phyloP scores from a whole-genome alignment of 2,329 filamentous ascomycete genomes.

The Colletotrichum sp. region DNA sequence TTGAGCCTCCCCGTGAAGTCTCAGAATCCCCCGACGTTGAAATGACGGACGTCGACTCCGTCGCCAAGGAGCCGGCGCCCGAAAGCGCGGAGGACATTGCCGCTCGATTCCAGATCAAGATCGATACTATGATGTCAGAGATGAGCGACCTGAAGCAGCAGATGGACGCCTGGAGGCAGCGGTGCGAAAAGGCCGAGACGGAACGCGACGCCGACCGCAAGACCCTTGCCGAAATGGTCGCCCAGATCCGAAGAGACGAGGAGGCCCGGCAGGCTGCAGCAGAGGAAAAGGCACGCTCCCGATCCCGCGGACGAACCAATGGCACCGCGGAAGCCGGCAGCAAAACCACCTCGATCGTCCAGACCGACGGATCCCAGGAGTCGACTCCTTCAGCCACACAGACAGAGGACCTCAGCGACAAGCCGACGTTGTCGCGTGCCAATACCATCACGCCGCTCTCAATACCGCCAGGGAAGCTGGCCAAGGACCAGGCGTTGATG shows the following conservation, averaged over 20 bases:
- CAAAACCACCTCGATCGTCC: neutral
- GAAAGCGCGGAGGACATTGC: constrained; percentile 41
- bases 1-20: constrained; percentile 47
- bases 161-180: constrained; percentile 76
- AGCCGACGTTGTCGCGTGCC: constrained; percentile 50
- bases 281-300: constrained; percentile 44
- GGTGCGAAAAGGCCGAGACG: constrained; percentile 81
- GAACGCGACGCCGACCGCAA: constrained; percentile 76
- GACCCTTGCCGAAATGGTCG: constrained; percentile 85
- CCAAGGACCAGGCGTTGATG: constrained; percentile 50
- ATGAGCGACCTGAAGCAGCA: constrained; percentile 83
- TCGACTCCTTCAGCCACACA: constrained; percentile 16
- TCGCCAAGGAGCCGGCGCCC: constrained; percentile 27
- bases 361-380: neutral
- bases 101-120: constrained; percentile 66
- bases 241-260: constrained; percentile 76
- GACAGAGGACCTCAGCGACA: constrained; percentile 40
- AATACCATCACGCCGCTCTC: constrained; percentile 54
- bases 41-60: constrained; percentile 22
- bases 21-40: constrained; percentile 27
- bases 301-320: constrained; percentile 31
- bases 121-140: constrained; percentile 79
- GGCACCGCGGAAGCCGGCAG: constrained; percentile 8
- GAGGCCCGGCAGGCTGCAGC: constrained; percentile 52
- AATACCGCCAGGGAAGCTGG: constrained; percentile 41